Conservation (phyloP, 2,329 filamentous ascomycete species). For the Pseudonectria buxi region DNA sequence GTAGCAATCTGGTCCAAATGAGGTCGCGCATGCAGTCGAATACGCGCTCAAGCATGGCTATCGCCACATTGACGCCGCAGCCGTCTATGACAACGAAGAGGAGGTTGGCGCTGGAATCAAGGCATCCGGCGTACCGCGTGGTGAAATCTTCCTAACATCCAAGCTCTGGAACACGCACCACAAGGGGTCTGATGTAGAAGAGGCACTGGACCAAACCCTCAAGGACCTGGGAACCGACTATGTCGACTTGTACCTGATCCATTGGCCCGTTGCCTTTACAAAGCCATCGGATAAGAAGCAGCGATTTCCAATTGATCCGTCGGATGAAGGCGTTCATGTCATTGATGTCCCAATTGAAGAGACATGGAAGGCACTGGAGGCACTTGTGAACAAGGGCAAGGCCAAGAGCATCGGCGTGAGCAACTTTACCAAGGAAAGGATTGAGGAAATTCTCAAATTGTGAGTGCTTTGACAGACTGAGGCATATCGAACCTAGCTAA, state of each 20-base stretch:
- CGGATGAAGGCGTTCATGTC: slow-evolving; percentile 33
- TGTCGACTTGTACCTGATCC: slow-evolving; percentile 43
- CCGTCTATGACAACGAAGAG: slow-evolving; percentile 36
- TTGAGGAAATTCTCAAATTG: not conserved
- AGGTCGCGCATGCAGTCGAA: slow-evolving; percentile 36
- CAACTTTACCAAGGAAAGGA: not conserved
- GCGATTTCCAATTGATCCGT: slow-evolving; percentile 27
- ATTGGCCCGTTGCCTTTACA: slow-evolving; percentile 41
- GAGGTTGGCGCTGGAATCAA: slow-evolving; percentile 33
- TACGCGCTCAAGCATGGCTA: slow-evolving; percentile 37
- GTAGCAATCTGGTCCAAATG: slow-evolving; percentile 37
- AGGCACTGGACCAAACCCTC: slow-evolving; percentile 38
- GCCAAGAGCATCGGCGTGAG: not conserved
- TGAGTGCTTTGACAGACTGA: too few species aligned
- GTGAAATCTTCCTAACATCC: slow-evolving; percentile 41
- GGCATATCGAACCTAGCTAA: too few species aligned
- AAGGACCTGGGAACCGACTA: slow-evolving; percentile 42
- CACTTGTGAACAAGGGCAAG: not conserved
- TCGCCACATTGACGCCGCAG: slow-evolving; percentile 40
- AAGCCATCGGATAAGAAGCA: slow-evolving; percentile 33
- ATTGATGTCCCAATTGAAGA: slow-evolving; percentile 34
- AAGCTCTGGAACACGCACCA: slow-evolving; percentile 55
- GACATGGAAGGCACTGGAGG: slow-evolving; percentile 41
- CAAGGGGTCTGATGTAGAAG: slow-evolving; percentile 36
- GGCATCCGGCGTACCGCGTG: slow-evolving; percentile 25